These are phyloP conservation scores for Ophiognomonia clavigignenti-juglandacearum DNA, from an alignment of 2,329 filamentous ascomycete genomes.

Conservation along the genomic window DNA sequence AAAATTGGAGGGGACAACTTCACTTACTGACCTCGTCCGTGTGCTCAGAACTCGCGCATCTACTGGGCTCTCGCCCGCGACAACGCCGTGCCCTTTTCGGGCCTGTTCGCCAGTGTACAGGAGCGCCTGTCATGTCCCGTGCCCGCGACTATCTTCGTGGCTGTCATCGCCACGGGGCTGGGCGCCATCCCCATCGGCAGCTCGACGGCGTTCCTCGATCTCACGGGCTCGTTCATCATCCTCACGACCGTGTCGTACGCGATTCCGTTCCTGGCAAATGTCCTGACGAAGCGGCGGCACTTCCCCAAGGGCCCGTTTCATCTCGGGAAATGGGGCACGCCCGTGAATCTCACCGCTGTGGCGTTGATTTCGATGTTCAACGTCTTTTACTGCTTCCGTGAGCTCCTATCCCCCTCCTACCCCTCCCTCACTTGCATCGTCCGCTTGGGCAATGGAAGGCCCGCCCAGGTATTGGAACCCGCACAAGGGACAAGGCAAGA, in stretches of 20 bases:
- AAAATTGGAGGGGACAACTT: not conserved
- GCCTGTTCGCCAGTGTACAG: slow-evolving; percentile 48
- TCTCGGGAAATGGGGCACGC: slow-evolving; percentile 44
- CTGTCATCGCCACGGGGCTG: slow-evolving; percentile 44
- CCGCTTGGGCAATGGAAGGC: no score
- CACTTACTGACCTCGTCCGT: not conserved
- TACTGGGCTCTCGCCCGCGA: slow-evolving; percentile 55
- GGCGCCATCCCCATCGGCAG: slow-evolving; percentile 54
- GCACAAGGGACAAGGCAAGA: not conserved
- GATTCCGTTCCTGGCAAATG: slow-evolving; percentile 42
- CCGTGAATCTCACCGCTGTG: slow-evolving; percentile 44
- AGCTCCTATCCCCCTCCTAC: slow-evolving; percentile 19
- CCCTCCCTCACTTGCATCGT: no score
- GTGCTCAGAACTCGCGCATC: slow-evolving; percentile 23
- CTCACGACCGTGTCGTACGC: slow-evolving; percentile 52
- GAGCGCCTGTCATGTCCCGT: slow-evolving; percentile 52
- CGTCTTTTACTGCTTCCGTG: slow-evolving; percentile 57
- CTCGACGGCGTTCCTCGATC: slow-evolving; percentile 49
- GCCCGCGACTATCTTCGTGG: slow-evolving; percentile 52
- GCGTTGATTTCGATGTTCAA: slow-evolving; percentile 51
- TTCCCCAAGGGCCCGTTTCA: slow-evolving; percentile 50
- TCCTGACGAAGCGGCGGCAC: slow-evolving; percentile 45
- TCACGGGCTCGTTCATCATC: slow-evolving; percentile 54
- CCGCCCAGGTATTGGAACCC: no score
- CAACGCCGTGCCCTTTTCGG: slow-evolving; percentile 53